Percentiles rank a stretch among this genome's conserved stretches.
phyloP scores from a whole-genome alignment of 75 land plant genomes.

The Ceratopteris richardii region DNA sequence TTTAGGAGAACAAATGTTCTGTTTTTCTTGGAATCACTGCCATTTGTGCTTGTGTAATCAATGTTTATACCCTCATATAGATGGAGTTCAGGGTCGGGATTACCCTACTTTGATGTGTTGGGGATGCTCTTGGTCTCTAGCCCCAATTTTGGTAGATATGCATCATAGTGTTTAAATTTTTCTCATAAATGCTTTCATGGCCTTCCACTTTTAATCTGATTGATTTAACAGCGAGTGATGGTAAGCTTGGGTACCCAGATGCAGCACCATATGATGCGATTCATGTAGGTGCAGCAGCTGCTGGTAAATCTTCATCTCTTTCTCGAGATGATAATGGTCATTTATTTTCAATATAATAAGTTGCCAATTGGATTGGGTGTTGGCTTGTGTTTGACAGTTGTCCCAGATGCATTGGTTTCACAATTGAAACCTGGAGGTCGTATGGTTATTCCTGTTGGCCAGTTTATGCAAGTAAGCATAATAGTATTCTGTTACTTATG shows the following conservation, averaged over 20 bases:
- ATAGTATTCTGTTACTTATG: too few relatives aligned
- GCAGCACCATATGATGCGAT: constrained; percentile 34
- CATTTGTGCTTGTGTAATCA: too few relatives aligned
- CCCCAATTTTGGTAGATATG: too few relatives aligned
- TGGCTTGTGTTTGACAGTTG: constrained; percentile 3
- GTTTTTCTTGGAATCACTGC: too few relatives aligned
- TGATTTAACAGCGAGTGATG: constrained; percentile 16
- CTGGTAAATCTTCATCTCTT: constrained; percentile 5
- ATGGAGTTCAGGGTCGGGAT: too few relatives aligned
- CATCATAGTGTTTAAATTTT: too few relatives aligned
- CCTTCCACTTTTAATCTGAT: too few relatives aligned
- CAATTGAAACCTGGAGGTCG: constrained; percentile 40
- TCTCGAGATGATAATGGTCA: not conserved
- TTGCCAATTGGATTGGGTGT: not conserved
- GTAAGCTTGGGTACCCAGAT: constrained; percentile 26
- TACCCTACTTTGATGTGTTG: too few relatives aligned
- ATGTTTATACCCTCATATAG: too few relatives aligned
- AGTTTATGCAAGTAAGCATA: constrained; percentile 12
- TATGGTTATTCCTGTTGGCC: constrained; percentile 36
- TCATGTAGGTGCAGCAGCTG: constrained; percentile 41
- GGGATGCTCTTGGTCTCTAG: too few relatives aligned
- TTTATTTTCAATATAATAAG: not conserved
- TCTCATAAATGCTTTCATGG: not conserved
- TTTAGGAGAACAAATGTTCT: not conserved
- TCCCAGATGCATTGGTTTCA: constrained; percentile 23